Base-by-base conservation (phyloP, 176 grass and related monocot species). In the Zoysia pacifica region DNA sequence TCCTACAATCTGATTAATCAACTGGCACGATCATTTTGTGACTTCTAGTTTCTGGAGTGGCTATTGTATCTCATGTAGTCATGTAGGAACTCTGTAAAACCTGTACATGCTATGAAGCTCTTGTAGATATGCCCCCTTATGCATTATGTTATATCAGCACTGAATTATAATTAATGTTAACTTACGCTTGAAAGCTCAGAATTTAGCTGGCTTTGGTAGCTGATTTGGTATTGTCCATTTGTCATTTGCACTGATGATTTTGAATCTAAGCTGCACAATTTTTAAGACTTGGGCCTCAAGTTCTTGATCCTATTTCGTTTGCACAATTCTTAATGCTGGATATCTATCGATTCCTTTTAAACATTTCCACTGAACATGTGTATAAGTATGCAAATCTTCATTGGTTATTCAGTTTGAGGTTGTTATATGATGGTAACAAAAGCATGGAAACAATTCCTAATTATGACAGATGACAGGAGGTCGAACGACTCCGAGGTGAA, bases 381-480 rank as follows among this genome's bases (percentile, higher is more conserved):
- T 61, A 7, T 67, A 54, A 63, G 19, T 35, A 68, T 77, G 20
- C 28, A 80, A 43, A 59, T 54, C 35, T 14, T 82, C 44, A 52
- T 62, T 48, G 61, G 43, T 74, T 67, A 58, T 65, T 80, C 62
- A 76, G 56, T 85, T 81, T 36, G 53, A 62, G 12, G 72, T 10
- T 85, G 66, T 79, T 47, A 77, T 81, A 86, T 43, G 63, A 58
- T 77, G 62, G 68, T 87, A 88, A 90, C 75, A 68, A 72, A 89
- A 91, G 68, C 18, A 87, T 81, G 77, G 85, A 79, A 86, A 73
- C 44, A 87, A 89, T 94, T 89, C 86, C 87, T 98, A 93, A 98
- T 98, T 87, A 78, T 83, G 62, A 83, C 86, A 93, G 90, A 98
- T 94, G 88, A 48, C 95, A 98, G 95, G 95, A 98, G 72, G 95